These are phyloP conservation scores for Penicillium lividum DNA, from an alignment of 495 filamentous ascomycete genomes.

Conservation along the genomic window DNA sequence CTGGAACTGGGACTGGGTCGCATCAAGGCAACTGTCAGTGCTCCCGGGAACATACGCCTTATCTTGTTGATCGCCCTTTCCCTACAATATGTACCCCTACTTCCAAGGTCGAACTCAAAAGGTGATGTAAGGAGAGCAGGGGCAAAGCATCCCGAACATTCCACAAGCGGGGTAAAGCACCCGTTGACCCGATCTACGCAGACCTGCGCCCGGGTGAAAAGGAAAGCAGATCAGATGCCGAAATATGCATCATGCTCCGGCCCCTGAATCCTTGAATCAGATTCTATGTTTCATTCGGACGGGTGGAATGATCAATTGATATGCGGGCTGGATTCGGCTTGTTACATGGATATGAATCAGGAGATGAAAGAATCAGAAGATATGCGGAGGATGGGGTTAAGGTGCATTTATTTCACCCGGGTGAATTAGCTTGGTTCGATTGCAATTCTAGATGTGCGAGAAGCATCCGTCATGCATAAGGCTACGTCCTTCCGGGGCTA, in stretches of 20 bases:
- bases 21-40: conserved; percentile 4
- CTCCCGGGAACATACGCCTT: background rate
- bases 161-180: background rate
- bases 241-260: background rate
- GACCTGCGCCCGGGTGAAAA: conserved; percentile 2
- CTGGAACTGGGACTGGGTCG: background rate
- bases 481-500: background rate
- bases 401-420: conserved; percentile 10
- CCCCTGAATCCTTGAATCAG: background rate
- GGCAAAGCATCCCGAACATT: conserved; percentile 2
- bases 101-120: background rate
- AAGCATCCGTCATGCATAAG: background rate
- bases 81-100: background rate
- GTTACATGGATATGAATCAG: background rate
- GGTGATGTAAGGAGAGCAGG: background rate
- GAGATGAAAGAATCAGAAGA: background rate
- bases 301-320: background rate
- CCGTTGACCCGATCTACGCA: background rate
- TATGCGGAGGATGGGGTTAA: background rate
- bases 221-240: background rate
- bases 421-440: conserved; percentile 8
- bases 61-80: background rate
- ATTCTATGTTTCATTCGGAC: background rate
- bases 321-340: background rate
- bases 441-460: conserved; percentile 10